Evolutionary conservation across 2,329 filamentous ascomycete genomes (phyloP).

Genomic region (Colletotrichum sp.): DNA sequence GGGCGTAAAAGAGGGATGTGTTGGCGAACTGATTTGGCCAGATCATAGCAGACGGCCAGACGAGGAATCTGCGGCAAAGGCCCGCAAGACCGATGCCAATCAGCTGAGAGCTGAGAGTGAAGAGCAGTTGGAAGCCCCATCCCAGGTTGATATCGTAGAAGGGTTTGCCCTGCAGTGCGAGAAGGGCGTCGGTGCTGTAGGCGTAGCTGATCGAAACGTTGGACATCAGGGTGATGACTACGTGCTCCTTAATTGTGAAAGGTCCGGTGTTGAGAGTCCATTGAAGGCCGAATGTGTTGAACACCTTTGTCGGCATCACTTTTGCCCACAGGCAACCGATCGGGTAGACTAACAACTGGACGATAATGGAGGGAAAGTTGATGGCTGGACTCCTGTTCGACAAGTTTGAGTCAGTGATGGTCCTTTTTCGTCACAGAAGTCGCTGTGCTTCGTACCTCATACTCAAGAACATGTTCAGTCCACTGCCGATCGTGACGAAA

Average conservation of each 20-base stretch:
- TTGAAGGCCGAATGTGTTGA: conserved; percentile 41
- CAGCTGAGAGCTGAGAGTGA: conserved; percentile 62
- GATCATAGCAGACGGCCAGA: conserved; percentile 66
- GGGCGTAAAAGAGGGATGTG: conserved; percentile 50
- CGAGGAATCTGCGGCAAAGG: conserved; percentile 59
- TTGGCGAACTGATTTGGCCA: conserved; percentile 60
- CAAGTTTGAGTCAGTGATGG: background rate
- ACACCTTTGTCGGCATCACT: conserved; percentile 43
- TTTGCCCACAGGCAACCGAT: conserved; percentile 48
- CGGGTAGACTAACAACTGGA: conserved; percentile 46
- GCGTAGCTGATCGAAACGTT: conserved; percentile 56
- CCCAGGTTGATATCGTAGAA: conserved; percentile 53
- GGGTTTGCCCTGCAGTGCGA: conserved; percentile 44
- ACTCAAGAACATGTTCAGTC: conserved; percentile 12
- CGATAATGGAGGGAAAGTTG: conserved; percentile 38
- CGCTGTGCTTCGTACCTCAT: background rate
- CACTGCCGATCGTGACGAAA: conserved; percentile 50
- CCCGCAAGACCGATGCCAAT: conserved; percentile 67
- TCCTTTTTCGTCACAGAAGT: background rate
- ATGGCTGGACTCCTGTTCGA: conserved; percentile 18
- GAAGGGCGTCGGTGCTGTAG: conserved; percentile 43
- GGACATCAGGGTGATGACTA: conserved; percentile 53
- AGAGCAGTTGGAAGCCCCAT: conserved; percentile 61
- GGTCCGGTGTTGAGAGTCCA: conserved; percentile 41
- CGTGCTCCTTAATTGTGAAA: conserved; percentile 53